Evolutionary conservation across 1,139 yeast species (phyloP).

Genomic region (Lodderomyces theae): DNA sequence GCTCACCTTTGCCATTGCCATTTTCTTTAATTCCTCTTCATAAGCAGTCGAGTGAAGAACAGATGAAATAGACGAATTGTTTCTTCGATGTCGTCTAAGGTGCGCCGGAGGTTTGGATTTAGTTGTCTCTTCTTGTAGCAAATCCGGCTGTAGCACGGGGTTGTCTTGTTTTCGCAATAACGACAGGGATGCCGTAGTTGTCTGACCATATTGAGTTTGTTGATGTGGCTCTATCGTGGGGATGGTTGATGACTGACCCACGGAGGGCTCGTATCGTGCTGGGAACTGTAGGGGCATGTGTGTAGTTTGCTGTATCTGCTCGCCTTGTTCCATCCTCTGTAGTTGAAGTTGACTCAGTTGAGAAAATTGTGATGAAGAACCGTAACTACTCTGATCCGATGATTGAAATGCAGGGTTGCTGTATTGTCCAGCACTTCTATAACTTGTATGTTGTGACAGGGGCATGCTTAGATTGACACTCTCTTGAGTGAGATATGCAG

Average conservation of each 20-base stretch:
- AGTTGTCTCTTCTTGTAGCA: slow-evolving; percentile 6
- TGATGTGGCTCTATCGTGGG: slow-evolving; percentile 1
- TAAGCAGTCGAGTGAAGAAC: slow-evolving; percentile 18
- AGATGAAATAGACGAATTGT: slow-evolving; percentile 23
- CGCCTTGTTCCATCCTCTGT: slow-evolving; percentile 4
- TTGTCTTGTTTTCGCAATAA: not conserved
- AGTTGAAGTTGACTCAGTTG: slow-evolving; percentile 12
- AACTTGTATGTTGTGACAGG: not conserved
- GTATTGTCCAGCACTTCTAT: not conserved
- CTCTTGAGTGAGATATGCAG: slow-evolving; percentile 1
- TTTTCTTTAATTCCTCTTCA: slow-evolving; percentile 41
- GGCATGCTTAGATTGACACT: not conserved
- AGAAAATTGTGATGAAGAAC: slow-evolving; percentile 3
- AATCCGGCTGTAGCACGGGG: not conserved
- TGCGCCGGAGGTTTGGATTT: slow-evolving; percentile 11
- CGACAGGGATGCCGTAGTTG: slow-evolving; percentile 1
- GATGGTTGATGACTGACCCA: slow-evolving; percentile 9
- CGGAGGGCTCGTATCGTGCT: not conserved
- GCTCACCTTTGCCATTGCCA: slow-evolving; percentile 44
- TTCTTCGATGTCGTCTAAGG: slow-evolving; percentile 26
- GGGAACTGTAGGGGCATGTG: not conserved
- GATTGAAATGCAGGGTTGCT: slow-evolving; percentile 2
- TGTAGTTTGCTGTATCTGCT: slow-evolving; percentile 1
- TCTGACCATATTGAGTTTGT: not conserved
- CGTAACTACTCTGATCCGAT: slow-evolving; percentile 3